Evolutionary conservation across 768 basidiomycete genomes (phyloP).

Genomic region (Dendrothele bispora): DNA sequence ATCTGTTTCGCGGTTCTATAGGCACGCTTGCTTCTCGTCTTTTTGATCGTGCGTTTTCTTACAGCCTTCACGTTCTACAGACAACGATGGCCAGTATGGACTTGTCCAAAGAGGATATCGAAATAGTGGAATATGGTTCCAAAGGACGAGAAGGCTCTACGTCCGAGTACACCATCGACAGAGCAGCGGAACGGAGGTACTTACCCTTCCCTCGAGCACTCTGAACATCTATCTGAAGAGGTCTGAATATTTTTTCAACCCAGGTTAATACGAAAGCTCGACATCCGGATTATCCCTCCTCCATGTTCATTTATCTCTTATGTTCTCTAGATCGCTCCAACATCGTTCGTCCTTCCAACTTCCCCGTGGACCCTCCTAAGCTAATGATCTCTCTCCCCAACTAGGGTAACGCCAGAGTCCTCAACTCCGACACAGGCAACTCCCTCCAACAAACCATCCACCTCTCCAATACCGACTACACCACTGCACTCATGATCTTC

Average conservation of each 20-base stretch:
- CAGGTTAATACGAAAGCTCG: constrained; percentile 25
- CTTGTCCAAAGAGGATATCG: background rate
- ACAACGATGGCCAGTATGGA: too few species aligned
- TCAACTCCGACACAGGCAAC: constrained; percentile 31
- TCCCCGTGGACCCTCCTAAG: too few species aligned
- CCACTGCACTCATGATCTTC: constrained; percentile 38
- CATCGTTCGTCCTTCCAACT: constrained; percentile 12
- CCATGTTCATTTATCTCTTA: constrained; percentile 38
- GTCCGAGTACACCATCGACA: background rate
- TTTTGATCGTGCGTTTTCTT: too few species aligned
- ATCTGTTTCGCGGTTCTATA: too few species aligned
- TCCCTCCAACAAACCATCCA: constrained; percentile 25
- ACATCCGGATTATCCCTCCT: constrained; percentile 34
- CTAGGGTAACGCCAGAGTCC: constrained; percentile 33
- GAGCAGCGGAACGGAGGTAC: background rate
- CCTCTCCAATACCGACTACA: constrained; percentile 30
- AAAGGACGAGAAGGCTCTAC: too few species aligned
- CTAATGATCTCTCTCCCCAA: too few species aligned
- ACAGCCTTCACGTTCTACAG: too few species aligned
- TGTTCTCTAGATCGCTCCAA: constrained; percentile 29
- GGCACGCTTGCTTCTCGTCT: too few species aligned
- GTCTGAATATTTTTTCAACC: too few species aligned
- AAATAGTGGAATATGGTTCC: background rate
- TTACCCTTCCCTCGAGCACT: too few species aligned
- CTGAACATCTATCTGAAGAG: too few species aligned